These are phyloP conservation scores for Metschnikowia borealis DNA, from an alignment of 805 yeast genomes.

Conservation along the genomic window DNA sequence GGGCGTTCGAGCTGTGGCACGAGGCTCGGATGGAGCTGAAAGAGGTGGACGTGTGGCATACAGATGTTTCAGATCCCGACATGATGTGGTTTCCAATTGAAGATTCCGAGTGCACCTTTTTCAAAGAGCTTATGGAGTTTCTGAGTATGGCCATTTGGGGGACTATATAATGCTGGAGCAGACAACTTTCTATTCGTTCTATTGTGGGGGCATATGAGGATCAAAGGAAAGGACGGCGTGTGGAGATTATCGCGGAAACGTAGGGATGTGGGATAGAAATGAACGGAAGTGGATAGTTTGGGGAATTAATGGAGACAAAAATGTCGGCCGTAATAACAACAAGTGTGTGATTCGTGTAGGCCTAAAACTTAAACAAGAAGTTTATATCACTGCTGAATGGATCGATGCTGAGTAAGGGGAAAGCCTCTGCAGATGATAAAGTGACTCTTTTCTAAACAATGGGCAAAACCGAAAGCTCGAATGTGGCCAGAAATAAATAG, in stretches of 20 bases:
- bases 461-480: background rate
- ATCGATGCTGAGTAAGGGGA: background rate
- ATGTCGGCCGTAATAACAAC: background rate
- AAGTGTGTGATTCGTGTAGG: background rate
- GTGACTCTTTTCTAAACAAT: background rate
- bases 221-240: background rate
- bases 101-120: constrained; percentile 1
- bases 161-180: background rate
- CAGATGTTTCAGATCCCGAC: background rate
- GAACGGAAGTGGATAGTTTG: background rate
- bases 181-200: background rate
- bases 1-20: background rate
- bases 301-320: background rate
- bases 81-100: background rate
- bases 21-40: constrained; percentile 1
- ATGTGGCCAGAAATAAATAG: background rate
- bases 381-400: background rate
- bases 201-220: background rate
- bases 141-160: constrained; percentile 3
- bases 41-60: background rate
- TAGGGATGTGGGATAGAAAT: background rate
- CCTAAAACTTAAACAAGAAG: background rate
- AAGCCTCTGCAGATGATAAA: background rate
- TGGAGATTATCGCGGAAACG: background rate
- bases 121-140: constrained; percentile 1